Evolutionary conservation across 495 filamentous ascomycete genomes (phyloP), one percentile per base, ranked within the genome.

Genomic region (Penicillium salamii): DNA sequence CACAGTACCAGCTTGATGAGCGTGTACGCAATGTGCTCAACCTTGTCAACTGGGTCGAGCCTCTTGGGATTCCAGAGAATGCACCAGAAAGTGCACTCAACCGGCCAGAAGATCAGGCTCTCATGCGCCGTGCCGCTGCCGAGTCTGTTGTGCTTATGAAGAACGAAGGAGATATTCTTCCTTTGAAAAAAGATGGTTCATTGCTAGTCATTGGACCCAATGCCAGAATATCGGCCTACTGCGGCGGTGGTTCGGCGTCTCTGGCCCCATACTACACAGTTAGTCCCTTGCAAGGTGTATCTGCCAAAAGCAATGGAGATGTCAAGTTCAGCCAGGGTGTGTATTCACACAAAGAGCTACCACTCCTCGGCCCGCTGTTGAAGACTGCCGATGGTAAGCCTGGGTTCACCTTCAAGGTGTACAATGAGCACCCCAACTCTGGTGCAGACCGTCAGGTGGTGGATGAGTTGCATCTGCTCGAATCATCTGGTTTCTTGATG

Each of bases 181-280:
- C 88, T 2, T 65, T 92, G 13, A 80, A 78, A 41, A 82, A 79
- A 53, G 71, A 77, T 17, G 78, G 80, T 26, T 74, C 76, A 38
- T 76, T 92, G 37, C 83, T 88, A 7, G 77, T 93, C 24, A 93
- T 96, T 48, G 88, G 88, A 5, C 88, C 88, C 12, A 92, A 91
- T 60, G 78, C 87, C 28, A 88, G 88, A 54, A 69, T 85, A 40
- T 86, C 89, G 0, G 84, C 88, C 29, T 86, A 86, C 42, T 84
- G 86, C 42, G 89, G 90, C 33, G 90, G 90, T 49, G 89, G 90
- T 7, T 91, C 86, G 52, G 88, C 90, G 1, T 85, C 82, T 39
- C 68, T 95, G 23, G 83, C 84, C 51, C 84, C 89, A 3, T 92
- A 95, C 63, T 92, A 93, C 64, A 83, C 78, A 15, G 74, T 86